Conservation (phyloP, 2,329 filamentous ascomycete species). For the Fusarium praegraminearum region DNA sequence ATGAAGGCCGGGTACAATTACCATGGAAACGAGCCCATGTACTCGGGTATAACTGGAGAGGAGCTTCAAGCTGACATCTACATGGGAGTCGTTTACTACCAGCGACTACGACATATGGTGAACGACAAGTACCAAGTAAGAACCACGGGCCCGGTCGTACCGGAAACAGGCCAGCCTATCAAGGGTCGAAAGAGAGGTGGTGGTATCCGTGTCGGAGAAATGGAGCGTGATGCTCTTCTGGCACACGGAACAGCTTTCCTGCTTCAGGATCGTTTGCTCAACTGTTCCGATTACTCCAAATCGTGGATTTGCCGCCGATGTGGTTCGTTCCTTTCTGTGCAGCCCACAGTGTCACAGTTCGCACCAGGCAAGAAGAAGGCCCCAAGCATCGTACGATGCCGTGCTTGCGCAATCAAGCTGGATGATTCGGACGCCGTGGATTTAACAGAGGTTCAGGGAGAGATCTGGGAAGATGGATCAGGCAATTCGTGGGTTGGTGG, state of each 20-base stretch:
- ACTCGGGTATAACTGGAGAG: constrained; percentile 94
- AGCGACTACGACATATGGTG: constrained; percentile 98
- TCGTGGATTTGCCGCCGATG: constrained; percentile 91
- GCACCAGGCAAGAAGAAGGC: constrained; percentile 71
- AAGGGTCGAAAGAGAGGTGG: constrained; percentile 96
- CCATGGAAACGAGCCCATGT: constrained; percentile 98
- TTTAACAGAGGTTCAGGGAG: constrained; percentile 69
- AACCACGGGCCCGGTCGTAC: constrained; percentile 92
- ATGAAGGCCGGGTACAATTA: constrained; percentile 97
- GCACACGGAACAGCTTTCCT: constrained; percentile 96
- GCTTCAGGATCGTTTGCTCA: constrained; percentile 93
- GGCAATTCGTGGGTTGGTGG: constrained; percentile 88
- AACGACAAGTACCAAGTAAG: constrained; percentile 99
- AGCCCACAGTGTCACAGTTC: constrained; percentile 78
- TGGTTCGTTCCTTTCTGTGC: constrained; percentile 89
- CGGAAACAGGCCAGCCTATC: constrained; percentile 93
- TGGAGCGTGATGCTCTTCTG: constrained; percentile 96
- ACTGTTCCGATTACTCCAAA: constrained; percentile 93
- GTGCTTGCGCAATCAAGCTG: constrained; percentile 76
- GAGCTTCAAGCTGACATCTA: constrained; percentile 97
- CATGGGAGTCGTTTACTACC: constrained; percentile 97
- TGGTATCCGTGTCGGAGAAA: constrained; percentile 98
- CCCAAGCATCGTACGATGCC: constrained; percentile 79
- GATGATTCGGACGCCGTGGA: constrained; percentile 69
- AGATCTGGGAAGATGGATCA: constrained; percentile 93